Evolutionary conservation across 1,284 basidiomycete species (phyloP), one percentile per base, ranked within the genome.

Genomic region (Melampsora americana): DNA sequence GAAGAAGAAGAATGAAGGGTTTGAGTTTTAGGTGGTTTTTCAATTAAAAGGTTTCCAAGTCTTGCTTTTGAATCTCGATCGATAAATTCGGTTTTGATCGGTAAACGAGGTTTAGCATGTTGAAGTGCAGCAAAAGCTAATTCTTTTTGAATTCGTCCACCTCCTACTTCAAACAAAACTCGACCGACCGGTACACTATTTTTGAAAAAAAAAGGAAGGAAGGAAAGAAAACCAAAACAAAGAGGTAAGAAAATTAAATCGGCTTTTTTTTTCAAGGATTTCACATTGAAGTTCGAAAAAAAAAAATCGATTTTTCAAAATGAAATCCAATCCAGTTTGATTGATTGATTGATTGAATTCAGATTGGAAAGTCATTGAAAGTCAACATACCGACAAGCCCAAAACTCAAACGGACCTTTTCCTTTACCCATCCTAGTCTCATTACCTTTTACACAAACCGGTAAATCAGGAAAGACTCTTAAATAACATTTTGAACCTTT

Each of bases 381-480:
- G 7, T 16, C 6, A 28, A 48, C 65, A 18, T 32, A 76, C 73
- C 73, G 66, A 35, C 73, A 76, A 39, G 73, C 73, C 73, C 73
- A 76, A 32, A 61, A 76, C 64, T 69, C 73, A 62, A 76, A 76
- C 3, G 73, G 66, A 26, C 73, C 73, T 68, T 76, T 76, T 14
- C 73, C 73, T 48, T 76, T 76, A 5, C 73, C 73, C 73, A 76
- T 76, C n/a, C 73, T 50, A 48, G 73, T 76, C 18, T 76, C 73
- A 44, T 76, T 76, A 6, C 73, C 73, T 30, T 76, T 76, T 14
- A 76, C 73, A 50, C 73, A 76, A 62, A 76, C 73, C 7, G 73
- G 73, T 7, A 76, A 32, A 56, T 76, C 73, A n/a, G 73, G 73
- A 42, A 76, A 76, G 26, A 76, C 56, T 35, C 73, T 20, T 1